Percentiles rank a stretch among this genome's conserved stretches.
Evolutionary conservation across 108 stramenopile genomes (phyloP).

Genomic region (Stephanodiscus triporus): DNA sequence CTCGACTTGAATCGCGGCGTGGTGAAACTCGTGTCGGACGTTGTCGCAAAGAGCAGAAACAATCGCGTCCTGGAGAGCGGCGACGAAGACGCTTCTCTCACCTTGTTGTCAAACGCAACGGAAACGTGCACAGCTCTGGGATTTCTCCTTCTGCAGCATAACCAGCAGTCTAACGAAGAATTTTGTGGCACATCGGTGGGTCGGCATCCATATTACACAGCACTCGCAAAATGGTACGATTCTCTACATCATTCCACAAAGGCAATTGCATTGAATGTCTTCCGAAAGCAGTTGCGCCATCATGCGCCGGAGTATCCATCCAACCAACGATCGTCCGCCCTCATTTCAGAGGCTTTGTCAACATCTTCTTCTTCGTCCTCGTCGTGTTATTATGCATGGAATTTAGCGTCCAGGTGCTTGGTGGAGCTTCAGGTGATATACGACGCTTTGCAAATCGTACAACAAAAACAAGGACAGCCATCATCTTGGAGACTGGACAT

Average conservation of each 20-base stretch:
- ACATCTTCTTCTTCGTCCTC: neutral
- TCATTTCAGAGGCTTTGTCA: slow-evolving; percentile 10
- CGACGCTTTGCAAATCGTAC: slow-evolving; percentile 28
- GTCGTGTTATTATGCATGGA: slow-evolving; percentile 9
- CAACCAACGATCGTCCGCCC: slow-evolving; percentile 1
- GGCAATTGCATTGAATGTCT: neutral
- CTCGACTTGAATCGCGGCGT: slow-evolving; percentile 19
- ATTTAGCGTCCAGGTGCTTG: slow-evolving; percentile 16
- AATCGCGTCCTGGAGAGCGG: neutral
- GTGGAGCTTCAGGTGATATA: slow-evolving; percentile 43
- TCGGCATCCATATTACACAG: slow-evolving; percentile 9
- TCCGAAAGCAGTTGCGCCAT: slow-evolving; percentile 11
- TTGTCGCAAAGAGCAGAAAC: neutral
- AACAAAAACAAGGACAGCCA: slow-evolving; percentile 5
- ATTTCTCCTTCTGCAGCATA: slow-evolving; percentile 16
- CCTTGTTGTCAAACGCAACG: slow-evolving; percentile 7
- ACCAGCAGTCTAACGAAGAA: neutral
- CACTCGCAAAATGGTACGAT: slow-evolving; percentile 17
- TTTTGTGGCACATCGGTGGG: neutral
- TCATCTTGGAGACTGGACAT: slow-evolving; percentile 32
- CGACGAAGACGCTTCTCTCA: neutral
- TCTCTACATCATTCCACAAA: slow-evolving; percentile 8
- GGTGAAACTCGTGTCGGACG: neutral
- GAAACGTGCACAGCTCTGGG: slow-evolving; percentile 22
- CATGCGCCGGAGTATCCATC: slow-evolving; percentile 26